Evolutionary conservation across 768 basidiomycete species (phyloP).

Genomic region (Termitomyces sp.): DNA sequence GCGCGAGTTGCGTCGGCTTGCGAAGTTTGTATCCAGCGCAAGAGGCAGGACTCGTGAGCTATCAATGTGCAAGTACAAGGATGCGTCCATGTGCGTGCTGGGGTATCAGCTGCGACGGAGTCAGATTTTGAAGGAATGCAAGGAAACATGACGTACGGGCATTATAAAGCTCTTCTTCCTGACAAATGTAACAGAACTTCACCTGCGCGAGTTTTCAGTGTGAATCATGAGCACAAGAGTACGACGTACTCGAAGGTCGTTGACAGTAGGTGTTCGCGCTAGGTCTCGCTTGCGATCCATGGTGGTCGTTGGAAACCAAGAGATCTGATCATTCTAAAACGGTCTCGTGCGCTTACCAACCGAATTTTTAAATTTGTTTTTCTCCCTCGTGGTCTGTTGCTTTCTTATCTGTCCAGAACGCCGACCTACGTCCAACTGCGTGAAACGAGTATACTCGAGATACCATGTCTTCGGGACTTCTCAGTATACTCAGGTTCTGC

Average conservation of each 20-base stretch:
- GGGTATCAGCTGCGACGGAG: constrained; percentile 37
- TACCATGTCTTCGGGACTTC: no score
- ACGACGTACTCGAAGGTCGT: constrained; percentile 25
- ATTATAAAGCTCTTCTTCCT: constrained; percentile 64
- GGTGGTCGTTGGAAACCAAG: neutral
- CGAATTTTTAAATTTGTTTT: neutral
- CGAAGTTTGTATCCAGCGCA: constrained; percentile 75
- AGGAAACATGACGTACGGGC: constrained; percentile 29
- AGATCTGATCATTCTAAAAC: no score
- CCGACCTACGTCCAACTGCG: no score
- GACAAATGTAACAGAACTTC: constrained; percentile 79
- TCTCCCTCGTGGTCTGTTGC: no score
- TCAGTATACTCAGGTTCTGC: no score
- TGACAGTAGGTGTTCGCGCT: constrained; percentile 20
- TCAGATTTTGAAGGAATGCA: neutral
- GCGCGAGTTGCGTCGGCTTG: constrained; percentile 53
- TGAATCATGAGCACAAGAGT: neutral
- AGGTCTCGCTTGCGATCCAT: constrained; percentile 3
- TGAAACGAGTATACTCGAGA: no score
- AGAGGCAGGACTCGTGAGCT: constrained; percentile 76
- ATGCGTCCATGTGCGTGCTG: constrained; percentile 66
- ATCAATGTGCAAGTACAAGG: constrained; percentile 80
- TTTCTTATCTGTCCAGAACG: no score
- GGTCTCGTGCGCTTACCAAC: neutral
- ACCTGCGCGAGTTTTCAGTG: constrained; percentile 32